phyloP scores from a whole-genome alignment of 352 stramenopile genomes.

The Phytophthora pinifolia region DNA sequence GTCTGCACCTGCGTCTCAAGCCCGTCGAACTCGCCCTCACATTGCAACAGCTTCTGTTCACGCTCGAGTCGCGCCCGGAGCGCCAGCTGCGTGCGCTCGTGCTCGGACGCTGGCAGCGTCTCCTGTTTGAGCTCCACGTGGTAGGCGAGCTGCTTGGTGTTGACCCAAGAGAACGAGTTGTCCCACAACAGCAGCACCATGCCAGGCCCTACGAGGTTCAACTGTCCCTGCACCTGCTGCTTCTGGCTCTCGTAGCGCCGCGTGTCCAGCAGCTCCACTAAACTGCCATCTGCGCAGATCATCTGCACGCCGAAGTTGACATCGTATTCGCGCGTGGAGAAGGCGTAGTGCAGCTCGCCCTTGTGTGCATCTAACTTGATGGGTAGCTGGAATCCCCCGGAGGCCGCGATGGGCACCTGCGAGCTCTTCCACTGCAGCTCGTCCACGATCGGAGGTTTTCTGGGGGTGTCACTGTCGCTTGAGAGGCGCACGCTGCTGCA shows the following conservation, averaged over 20 bases:
- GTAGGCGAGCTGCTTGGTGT: constrained; percentile 77
- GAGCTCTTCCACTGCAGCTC: constrained; percentile 79
- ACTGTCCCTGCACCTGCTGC: constrained; percentile 38
- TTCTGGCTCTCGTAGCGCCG: constrained; percentile 73
- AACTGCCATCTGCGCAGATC: constrained; percentile 53
- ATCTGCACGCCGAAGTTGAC: constrained; percentile 76
- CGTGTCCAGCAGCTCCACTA: constrained; percentile 51
- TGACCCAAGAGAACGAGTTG: constrained; percentile 85
- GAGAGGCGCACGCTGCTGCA: constrained; percentile 16
- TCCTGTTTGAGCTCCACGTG: constrained; percentile 68
- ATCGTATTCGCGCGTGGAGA: constrained; percentile 69
- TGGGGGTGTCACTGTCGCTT: constrained; percentile 11
- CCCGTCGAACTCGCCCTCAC: constrained; percentile 38
- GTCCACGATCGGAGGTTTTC: constrained; percentile 41
- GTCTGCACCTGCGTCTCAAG: constrained; percentile 49
- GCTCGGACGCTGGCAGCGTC: constrained; percentile 36
- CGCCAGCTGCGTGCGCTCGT: constrained; percentile 46
- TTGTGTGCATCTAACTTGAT: constrained; percentile 68
- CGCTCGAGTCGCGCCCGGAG: constrained; percentile 46
- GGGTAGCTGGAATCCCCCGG: constrained; percentile 62
- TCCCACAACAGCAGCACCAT: constrained; percentile 75
- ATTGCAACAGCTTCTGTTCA: constrained; percentile 37
- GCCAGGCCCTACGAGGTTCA: constrained; percentile 50
- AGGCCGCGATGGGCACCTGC: constrained; percentile 65
- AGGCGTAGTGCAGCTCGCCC: constrained; percentile 61